Conservation (phyloP, 2,329 filamentous ascomycete species). For the Scedosporium aurantiacum region DNA sequence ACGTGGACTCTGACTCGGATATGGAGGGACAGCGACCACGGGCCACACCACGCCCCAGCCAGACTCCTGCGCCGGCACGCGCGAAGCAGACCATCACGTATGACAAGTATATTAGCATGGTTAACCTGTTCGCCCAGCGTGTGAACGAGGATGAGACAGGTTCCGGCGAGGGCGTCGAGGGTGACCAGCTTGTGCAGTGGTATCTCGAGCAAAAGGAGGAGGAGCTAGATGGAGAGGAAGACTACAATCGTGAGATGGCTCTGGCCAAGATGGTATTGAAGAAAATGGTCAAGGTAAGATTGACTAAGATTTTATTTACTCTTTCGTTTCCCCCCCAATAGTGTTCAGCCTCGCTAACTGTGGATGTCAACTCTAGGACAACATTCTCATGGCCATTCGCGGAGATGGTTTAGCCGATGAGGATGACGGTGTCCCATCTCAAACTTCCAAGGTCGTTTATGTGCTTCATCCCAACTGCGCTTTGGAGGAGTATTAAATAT, state of each 20-base stretch:
- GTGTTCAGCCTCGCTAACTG: conserved; percentile 16
- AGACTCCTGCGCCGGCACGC: conserved; percentile 15
- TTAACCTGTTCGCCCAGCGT: conserved; percentile 72
- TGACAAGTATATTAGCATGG: conserved; percentile 86
- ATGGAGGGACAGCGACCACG: not conserved
- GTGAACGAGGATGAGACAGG: conserved; percentile 73
- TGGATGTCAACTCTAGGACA: conserved; percentile 56
- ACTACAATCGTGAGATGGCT: conserved; percentile 62
- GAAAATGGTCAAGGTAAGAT: conserved; percentile 84
- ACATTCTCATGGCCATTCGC: conserved; percentile 73
- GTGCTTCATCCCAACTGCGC: conserved; percentile 92
- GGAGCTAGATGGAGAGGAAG: conserved; percentile 70
- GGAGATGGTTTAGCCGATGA: conserved; percentile 45
- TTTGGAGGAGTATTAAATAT: conserved; percentile 47
- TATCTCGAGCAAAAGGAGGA: conserved; percentile 87
- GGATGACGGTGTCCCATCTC: conserved; percentile 32
- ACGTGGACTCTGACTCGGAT: conserved; percentile 30
- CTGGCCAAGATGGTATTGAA: conserved; percentile 79
- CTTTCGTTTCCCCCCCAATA: not conserved
- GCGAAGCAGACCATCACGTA: conserved; percentile 84
- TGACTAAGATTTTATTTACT: conserved; percentile 1
- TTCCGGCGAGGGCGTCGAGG: conserved; percentile 71
- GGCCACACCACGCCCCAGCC: not conserved
- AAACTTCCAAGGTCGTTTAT: conserved; percentile 52
- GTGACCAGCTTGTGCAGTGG: conserved; percentile 73